These are phyloP conservation scores for Termitomyces sp. DNA, from an alignment of 1,284 basidiomycete genomes.

Conservation along the genomic window DNA sequence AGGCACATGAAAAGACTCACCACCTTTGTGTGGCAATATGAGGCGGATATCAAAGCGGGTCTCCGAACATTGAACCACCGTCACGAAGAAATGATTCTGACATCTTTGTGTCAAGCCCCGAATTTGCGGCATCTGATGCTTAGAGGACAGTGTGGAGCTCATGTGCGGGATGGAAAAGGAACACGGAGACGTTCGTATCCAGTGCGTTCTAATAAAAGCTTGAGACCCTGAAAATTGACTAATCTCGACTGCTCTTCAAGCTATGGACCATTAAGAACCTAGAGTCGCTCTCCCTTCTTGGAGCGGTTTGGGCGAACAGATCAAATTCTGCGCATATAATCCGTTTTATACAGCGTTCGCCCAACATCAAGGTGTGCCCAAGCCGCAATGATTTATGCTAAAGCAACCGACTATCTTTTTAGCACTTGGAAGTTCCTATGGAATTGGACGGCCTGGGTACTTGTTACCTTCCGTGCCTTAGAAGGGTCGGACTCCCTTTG, in stretches of 20 bases:
- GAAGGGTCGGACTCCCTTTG: conserved; percentile 16
- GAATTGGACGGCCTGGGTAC: conserved; percentile 33
- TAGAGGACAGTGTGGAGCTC: conserved; percentile 32
- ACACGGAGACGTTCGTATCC: conserved; percentile 29
- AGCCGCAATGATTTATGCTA: neutral
- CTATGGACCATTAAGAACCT: conserved; percentile 36
- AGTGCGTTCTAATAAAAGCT: conserved; percentile 22
- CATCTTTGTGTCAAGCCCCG: conserved; percentile 18
- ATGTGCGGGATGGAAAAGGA: conserved; percentile 23
- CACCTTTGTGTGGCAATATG: conserved; percentile 34
- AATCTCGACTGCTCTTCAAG: conserved; percentile 18
- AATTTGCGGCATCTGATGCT: conserved; percentile 30
- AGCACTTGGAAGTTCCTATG: conserved; percentile 35
- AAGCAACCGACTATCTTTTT: neutral
- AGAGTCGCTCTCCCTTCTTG: conserved; percentile 31
- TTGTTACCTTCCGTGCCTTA: conserved; percentile 34
- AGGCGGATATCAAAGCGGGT: conserved; percentile 19
- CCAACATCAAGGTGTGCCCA: conserved; percentile 31
- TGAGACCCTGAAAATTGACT: neutral
- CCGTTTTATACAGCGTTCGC: conserved; percentile 30
- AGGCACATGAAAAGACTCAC: conserved; percentile 34
- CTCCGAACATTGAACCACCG: conserved; percentile 23
- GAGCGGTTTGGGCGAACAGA: conserved; percentile 32
- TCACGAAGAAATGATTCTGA: conserved; percentile 33
- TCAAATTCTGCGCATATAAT: conserved; percentile 29